Evolutionary conservation across 768 basidiomycete genomes (phyloP).

Genomic region (Pholiota microspora): DNA sequence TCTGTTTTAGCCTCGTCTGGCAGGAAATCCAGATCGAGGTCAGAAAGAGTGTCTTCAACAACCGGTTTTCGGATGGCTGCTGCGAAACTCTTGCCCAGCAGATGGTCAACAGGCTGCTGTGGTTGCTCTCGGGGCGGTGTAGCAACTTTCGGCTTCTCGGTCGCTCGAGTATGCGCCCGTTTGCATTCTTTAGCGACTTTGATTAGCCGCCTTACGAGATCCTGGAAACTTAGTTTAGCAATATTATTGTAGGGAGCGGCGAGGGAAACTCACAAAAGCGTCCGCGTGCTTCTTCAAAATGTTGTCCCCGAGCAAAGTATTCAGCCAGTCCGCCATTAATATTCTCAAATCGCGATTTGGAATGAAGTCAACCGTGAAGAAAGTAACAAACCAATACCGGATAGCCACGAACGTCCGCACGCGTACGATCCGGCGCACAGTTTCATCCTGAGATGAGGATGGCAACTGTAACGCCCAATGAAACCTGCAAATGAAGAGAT

Average conservation of each 20-base stretch:
- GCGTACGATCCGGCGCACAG: conserved; percentile 72
- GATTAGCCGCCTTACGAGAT: conserved; percentile 77
- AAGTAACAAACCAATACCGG: conserved; percentile 87
- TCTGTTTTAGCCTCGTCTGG: conserved; percentile 42
- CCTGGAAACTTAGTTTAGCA: too few relatives aligned
- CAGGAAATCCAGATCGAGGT: conserved; percentile 77
- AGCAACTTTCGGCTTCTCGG: conserved; percentile 31
- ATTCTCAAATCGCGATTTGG: conserved; percentile 75
- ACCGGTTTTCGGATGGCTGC: conserved; percentile 47
- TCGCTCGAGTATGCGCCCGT: conserved; percentile 52
- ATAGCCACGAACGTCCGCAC: conserved; percentile 90
- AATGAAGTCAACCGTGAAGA: conserved; percentile 87
- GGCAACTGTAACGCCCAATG: conserved; percentile 76
- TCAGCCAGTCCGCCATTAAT: conserved; percentile 77
- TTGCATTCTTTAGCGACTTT: conserved; percentile 85
- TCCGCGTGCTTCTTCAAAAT: conserved; percentile 63
- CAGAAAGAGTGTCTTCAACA: conserved; percentile 56
- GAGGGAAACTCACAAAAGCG: conserved; percentile 56
- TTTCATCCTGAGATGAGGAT: conserved; percentile 57
- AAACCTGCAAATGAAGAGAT: conserved; percentile 82
- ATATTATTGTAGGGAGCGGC: conserved; percentile 1
- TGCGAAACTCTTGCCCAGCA: conserved; percentile 67
- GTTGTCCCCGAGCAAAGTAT: conserved; percentile 72
- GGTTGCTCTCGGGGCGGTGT: conserved; percentile 25
- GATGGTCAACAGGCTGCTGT: conserved; percentile 32